Percentiles rank a stretch among this genome's conserved stretches.
Evolutionary conservation across 257 asterid species (phyloP).

Genomic region (Oldenlandia corymbosa): DNA sequence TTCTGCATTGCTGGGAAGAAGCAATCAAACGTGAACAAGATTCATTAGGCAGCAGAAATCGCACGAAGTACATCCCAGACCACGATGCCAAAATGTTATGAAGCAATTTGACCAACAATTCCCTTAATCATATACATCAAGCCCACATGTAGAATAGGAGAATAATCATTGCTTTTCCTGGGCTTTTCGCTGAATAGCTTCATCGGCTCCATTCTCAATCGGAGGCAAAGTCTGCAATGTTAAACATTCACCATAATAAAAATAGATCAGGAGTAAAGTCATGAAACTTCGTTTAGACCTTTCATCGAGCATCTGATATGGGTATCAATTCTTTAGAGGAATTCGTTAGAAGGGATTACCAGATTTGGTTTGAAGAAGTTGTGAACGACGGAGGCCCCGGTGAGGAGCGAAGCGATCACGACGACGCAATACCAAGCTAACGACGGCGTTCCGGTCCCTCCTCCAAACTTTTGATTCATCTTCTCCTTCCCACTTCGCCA

Average conservation of each 20-base stretch:
- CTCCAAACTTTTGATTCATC: constrained; percentile 58
- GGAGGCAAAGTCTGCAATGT: constrained; percentile 20
- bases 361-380: constrained; percentile 70
- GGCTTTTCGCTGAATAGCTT: background rate
- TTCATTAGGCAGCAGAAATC: too few species aligned
- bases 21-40: too few species aligned
- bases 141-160: background rate
- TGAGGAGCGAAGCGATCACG: constrained; percentile 64
- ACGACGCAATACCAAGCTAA: constrained; percentile 71
- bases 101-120: background rate
- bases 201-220: constrained; percentile 4
- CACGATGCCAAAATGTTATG: background rate
- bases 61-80: too few species aligned
- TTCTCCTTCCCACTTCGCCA: background rate
- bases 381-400: constrained; percentile 82
- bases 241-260: background rate
- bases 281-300: background rate
- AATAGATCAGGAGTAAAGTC: background rate
- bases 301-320: constrained; percentile 11
- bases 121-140: background rate
- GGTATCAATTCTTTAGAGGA: background rate
- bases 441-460: constrained; percentile 82
- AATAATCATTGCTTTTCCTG: background rate
- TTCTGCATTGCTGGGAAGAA: too few species aligned
- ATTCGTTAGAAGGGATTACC: constrained; percentile 25